Evolutionary conservation across 805 yeast species (phyloP).

Genomic region (Candida andamanensis): DNA sequence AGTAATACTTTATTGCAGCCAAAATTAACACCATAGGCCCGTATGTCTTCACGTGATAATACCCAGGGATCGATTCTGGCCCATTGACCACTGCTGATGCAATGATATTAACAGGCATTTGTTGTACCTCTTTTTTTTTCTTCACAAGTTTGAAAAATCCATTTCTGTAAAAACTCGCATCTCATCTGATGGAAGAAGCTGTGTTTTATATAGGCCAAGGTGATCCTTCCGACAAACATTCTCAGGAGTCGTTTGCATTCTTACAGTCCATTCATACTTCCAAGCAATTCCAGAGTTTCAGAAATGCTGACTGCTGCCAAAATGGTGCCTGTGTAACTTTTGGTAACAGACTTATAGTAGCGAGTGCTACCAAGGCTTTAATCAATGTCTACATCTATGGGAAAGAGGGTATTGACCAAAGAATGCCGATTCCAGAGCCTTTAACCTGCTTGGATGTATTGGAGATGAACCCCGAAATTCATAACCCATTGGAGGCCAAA

Average conservation of each 20-base stretch:
- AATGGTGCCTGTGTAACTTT: conserved; percentile 43
- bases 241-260: conserved; percentile 37
- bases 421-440: conserved; percentile 80
- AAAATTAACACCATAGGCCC: conserved; percentile 50
- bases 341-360: conserved; percentile 55
- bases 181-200: conserved; percentile 43
- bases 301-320: conserved; percentile 45
- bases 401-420: conserved; percentile 69
- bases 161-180: background rate
- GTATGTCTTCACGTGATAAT: conserved; percentile 50
- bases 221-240: conserved; percentile 38
- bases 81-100: conserved; percentile 71
- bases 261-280: conserved; percentile 44
- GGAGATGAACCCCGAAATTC: conserved; percentile 18
- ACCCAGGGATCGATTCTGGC: conserved; percentile 69
- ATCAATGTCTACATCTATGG: conserved; percentile 69
- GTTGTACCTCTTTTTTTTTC: background rate
- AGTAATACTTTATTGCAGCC: conserved; percentile 60
- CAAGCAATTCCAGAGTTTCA: conserved; percentile 44
- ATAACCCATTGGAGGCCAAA: too few relatives aligned
- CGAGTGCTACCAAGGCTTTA: conserved; percentile 67
- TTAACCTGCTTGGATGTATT: conserved; percentile 51
- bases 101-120: conserved; percentile 82
- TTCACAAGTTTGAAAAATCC: background rate
- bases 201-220: conserved; percentile 45